A percentile compares a stretch with the other conserved stretches of the same genome.
Evolutionary conservation across 345 rosid genomes (phyloP).

Genomic region (Diplotaxis tenuifolia): DNA sequence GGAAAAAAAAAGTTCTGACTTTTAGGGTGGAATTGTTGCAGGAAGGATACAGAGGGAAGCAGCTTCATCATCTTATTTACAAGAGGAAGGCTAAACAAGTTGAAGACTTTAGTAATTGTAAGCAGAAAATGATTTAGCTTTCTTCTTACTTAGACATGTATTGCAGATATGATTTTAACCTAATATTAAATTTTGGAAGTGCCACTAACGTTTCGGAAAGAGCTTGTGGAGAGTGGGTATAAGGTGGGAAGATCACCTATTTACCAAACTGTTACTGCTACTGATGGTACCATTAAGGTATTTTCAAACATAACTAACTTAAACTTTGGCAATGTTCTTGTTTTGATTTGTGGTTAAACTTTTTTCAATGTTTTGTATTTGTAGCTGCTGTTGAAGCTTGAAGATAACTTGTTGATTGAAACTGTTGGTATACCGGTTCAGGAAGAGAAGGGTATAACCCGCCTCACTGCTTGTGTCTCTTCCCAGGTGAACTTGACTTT

Average conservation of each 20-base stretch:
- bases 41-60: slow-evolving; percentile 93
- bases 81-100: slow-evolving; percentile 73
- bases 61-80: slow-evolving; percentile 83
- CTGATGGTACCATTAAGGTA: slow-evolving; percentile 97
- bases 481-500: slow-evolving; percentile 61
- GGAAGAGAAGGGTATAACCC: slow-evolving; percentile 71
- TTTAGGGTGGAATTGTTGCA: slow-evolving; percentile 17
- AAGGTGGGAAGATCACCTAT: slow-evolving; percentile 78
- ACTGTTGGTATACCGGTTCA: slow-evolving; percentile 93
- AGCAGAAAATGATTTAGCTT: slow-evolving; percentile 27
- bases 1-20: background rate
- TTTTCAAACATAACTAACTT: background rate
- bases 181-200: slow-evolving; percentile 40
- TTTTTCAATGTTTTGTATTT: slow-evolving; percentile 10
- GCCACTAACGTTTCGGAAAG: slow-evolving; percentile 79
- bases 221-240: slow-evolving; percentile 83
- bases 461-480: slow-evolving; percentile 95
- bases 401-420: slow-evolving; percentile 86
- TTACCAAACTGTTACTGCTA: slow-evolving; percentile 63
- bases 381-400: slow-evolving; percentile 75
- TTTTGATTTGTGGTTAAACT: background rate
- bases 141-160: slow-evolving; percentile 9
- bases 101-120: slow-evolving; percentile 78
- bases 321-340: slow-evolving; percentile 8
- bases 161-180: background rate